Evolutionary conservation across 805 yeast species (phyloP), one percentile per base, ranked within the genome.

Genomic region (Ogataea zsoltii): DNA sequence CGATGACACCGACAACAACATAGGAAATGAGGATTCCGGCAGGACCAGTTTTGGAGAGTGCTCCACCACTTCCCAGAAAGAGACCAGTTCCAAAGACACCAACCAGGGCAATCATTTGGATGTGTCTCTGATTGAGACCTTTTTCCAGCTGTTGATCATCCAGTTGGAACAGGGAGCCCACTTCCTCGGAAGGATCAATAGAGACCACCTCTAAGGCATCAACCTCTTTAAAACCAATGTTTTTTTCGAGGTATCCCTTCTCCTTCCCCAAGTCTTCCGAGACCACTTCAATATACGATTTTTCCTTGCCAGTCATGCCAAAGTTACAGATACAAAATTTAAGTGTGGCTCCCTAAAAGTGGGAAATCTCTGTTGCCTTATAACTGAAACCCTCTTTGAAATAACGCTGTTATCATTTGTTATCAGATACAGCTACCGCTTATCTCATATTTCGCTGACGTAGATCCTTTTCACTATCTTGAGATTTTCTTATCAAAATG

Each of bases 71-170:
- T 47, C 80, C 79, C 29, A 76, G 68, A 45, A 76, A 73, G 42
- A 76, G 63, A 38, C 80, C 81, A n/a, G 88, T 81, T 63, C 90
- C 88, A 51, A 83, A 80, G 49, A 83, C 75, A 55, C 88, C 87
- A 50, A 87, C 89, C 44, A 83, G 74, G 31, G 88, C 83, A 49
- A 82, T 78, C 82, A 82, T 77, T 62, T 80, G 85, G 45, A 77
- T 67, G 45, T 77, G 80, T 59, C 82, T 68, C 31, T 69, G 59
- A 49, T 70, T 69, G 47, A 77, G 65, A 29, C 73, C 70, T 53
- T 78, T 63, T 33, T 54, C 44, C n/a, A 59, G 46, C 19, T 49
- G 31, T 9, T 26, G 31, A 17, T 48, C 46, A 28, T 48, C 51
- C 12, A 41, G 23, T 34, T 34, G 19, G 40, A 35, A 38, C 16